phyloP scores from a whole-genome alignment of 179 eudicot genomes.

The Beta macrorhiza region DNA sequence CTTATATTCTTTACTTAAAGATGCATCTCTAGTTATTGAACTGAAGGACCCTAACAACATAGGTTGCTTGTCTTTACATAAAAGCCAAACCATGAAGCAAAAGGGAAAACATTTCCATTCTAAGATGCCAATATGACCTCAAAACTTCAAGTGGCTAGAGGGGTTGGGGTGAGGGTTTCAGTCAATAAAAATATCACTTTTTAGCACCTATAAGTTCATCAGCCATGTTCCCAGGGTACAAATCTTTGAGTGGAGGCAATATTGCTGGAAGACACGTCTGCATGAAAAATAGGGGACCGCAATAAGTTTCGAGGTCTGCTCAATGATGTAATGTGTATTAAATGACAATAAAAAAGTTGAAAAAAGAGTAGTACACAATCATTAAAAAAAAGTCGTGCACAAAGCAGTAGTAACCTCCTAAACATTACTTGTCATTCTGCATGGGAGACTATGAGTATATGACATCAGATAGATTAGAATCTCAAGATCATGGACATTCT shows the following conservation, averaged over 20 bases:
- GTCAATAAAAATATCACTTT: not conserved
- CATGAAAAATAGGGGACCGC: conserved; percentile 31
- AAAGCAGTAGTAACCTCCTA: not conserved
- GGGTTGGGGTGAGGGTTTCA: not conserved
- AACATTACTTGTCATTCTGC: not conserved
- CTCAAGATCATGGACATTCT: conserved; percentile 6
- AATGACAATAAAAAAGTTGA: conserved; percentile 5
- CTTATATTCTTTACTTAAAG: not conserved
- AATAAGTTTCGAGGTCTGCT: conserved; percentile 1
- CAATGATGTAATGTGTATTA: not conserved
- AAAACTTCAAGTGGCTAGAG: not conserved
- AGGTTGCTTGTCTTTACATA: not conserved
- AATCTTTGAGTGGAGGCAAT: conserved; percentile 82
- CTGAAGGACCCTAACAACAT: not conserved
- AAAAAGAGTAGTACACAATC: not conserved
- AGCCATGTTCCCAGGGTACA: conserved; percentile 80
- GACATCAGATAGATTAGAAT: not conserved
- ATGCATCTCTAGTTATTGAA: not conserved
- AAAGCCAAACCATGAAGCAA: not conserved
- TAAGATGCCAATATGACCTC: not conserved
- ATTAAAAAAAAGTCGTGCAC: not conserved
- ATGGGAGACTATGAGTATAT: not conserved
- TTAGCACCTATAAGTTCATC: conserved; percentile 73
- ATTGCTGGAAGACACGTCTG: conserved; percentile 92
- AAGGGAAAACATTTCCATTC: not conserved